These are phyloP conservation scores for Colletotrichum sp. DNA, from an alignment of 2,329 filamentous ascomycete species.

Conservation along the genomic window DNA sequence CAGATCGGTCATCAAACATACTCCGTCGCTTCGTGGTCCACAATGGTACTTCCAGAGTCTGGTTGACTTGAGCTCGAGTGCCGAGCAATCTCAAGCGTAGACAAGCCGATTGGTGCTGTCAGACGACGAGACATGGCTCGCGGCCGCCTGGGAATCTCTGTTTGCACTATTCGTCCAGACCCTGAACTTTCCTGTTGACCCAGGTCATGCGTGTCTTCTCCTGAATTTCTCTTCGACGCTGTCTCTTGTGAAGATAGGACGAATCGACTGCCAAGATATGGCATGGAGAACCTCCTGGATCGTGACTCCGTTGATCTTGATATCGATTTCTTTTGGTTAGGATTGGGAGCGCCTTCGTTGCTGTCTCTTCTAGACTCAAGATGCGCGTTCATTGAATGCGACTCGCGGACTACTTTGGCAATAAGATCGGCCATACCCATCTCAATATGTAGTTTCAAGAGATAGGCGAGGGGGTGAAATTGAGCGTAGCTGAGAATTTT, in stretches of 20 bases:
- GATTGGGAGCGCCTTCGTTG: neutral
- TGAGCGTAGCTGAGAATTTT: conserved; percentile 26
- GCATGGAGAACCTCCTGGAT: neutral
- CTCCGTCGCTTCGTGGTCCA: neutral
- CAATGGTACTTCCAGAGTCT: neutral
- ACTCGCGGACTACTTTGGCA: conserved; percentile 32
- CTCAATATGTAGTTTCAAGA: conserved; percentile 55
- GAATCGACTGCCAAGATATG: neutral
- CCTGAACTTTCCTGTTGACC: neutral
- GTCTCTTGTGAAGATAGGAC: neutral
- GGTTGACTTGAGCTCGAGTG: neutral
- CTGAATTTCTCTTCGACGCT: neutral
- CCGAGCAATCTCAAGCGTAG: neutral
- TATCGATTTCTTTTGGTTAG: neutral
- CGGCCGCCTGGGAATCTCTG: neutral
- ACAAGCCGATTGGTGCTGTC: neutral
- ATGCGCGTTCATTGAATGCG: conserved; percentile 33
- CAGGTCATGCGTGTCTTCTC: neutral
- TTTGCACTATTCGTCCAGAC: neutral
- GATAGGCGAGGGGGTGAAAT: conserved; percentile 51
- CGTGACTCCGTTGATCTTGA: neutral
- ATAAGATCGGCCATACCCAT: conserved; percentile 57
- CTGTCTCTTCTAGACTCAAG: neutral
- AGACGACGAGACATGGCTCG: neutral
- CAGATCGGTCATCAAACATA: neutral